phyloP scores from a whole-genome alignment of 495 filamentous ascomycete species.

The Neurospora intermedia region DNA sequence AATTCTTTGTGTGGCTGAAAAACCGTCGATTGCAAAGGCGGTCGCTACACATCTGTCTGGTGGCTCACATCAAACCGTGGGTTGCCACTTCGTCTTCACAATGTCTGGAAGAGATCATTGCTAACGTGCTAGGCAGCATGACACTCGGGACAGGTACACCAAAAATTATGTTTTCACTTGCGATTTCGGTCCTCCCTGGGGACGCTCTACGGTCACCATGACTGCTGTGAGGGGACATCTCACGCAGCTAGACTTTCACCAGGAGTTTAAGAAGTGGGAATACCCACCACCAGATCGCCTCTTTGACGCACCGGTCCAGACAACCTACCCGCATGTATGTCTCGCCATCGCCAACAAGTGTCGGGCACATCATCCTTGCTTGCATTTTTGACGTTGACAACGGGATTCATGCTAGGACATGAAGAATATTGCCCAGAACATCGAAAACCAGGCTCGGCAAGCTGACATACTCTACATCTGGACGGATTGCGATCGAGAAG shows the following conservation, averaged over 20 bases:
- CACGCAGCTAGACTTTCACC: conserved; percentile 58
- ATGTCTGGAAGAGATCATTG: background rate
- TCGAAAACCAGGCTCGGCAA: conserved; percentile 61
- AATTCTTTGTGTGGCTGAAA: conserved; percentile 91
- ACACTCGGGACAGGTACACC: conserved; percentile 59
- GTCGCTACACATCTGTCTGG: conserved; percentile 83
- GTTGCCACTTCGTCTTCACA: conserved; percentile 16
- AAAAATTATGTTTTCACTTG: conserved; percentile 94
- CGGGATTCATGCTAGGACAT: conserved; percentile 47
- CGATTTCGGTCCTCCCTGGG: conserved; percentile 74
- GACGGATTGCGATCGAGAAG: conserved; percentile 98
- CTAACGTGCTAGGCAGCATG: conserved; percentile 21
- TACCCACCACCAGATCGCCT: conserved; percentile 66
- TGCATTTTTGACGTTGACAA: background rate
- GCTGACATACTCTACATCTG: conserved; percentile 76
- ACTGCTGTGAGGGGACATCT: conserved; percentile 86
- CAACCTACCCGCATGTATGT: conserved; percentile 51
- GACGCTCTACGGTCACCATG: conserved; percentile 75
- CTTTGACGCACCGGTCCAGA: conserved; percentile 71
- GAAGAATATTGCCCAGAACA: conserved; percentile 72
- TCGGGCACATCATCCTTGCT: background rate
- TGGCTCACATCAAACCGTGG: conserved; percentile 57
- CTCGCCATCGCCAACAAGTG: background rate
- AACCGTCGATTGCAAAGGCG: conserved; percentile 90
- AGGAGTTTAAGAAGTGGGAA: conserved; percentile 63